phyloP scores from a whole-genome alignment of 2,329 filamentous ascomycete species.

The Penicillium sp. region DNA sequence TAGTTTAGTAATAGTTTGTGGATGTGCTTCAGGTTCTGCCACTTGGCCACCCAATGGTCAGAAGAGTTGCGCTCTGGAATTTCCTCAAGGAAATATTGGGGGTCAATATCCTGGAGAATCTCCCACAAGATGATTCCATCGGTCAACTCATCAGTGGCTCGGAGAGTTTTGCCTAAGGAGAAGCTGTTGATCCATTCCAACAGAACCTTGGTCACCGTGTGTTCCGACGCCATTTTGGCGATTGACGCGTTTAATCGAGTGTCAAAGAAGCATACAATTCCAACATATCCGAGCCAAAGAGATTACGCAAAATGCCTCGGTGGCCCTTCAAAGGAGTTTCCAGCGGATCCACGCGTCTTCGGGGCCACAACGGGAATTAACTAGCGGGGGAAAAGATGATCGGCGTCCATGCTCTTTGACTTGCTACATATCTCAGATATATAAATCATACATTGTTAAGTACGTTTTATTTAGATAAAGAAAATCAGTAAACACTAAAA shows the following conservation, averaged over 20 bases:
- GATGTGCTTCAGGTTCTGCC: conserved; percentile 50
- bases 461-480: neutral
- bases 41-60: conserved; percentile 49
- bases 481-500: neutral
- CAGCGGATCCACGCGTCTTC: conserved; percentile 26
- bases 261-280: neutral
- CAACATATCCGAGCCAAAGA: conserved; percentile 17
- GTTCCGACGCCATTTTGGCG: conserved; percentile 45
- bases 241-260: conserved; percentile 12
- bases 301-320: neutral
- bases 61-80: conserved; percentile 45
- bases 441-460: neutral
- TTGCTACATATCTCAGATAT: neutral
- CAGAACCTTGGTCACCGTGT: conserved; percentile 45
- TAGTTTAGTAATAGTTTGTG: conserved; percentile 48
- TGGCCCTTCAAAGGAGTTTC: conserved; percentile 12
- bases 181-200: conserved; percentile 51
- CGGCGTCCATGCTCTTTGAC: conserved; percentile 1
- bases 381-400: conserved; percentile 21
- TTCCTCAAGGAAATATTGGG: conserved; percentile 48
- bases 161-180: conserved; percentile 43
- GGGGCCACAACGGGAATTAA: conserved; percentile 9
- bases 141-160: conserved; percentile 42
- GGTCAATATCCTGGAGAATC: conserved; percentile 49
- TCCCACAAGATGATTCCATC: conserved; percentile 49